phyloP scores from a whole-genome alignment of 257 asterid species.

The Datura wrightii region DNA sequence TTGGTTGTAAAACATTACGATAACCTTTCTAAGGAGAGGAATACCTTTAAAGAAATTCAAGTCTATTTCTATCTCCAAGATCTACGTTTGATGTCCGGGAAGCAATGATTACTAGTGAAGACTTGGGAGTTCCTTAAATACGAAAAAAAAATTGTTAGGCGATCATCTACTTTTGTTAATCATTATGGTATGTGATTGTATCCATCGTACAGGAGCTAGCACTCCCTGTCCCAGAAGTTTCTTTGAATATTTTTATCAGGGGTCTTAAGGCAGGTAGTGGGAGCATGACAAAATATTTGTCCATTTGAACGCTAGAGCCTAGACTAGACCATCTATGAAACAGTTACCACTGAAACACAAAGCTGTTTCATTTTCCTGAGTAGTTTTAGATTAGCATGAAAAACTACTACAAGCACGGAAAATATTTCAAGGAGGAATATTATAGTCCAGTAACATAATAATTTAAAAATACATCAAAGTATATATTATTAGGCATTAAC shows the following conservation, averaged over 20 bases:
- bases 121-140: not conserved
- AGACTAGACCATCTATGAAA: slow-evolving; percentile 19
- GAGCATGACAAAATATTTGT: slow-evolving; percentile 24
- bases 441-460: not conserved
- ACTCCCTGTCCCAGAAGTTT: not conserved
- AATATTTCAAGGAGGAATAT: slow-evolving; percentile 9
- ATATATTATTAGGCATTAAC: slow-evolving; percentile 10
- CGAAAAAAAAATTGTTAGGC: not conserved
- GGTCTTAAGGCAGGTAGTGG: not conserved
- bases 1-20: not conserved
- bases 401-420: not conserved
- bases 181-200: slow-evolving; percentile 21
- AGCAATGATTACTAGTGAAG: slow-evolving; percentile 9
- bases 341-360: not conserved
- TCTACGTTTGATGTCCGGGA: not conserved
- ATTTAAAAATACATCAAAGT: not conserved
- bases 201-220: slow-evolving; percentile 24
- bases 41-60: not conserved
- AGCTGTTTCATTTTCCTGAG: not conserved
- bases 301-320: not conserved
- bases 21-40: not conserved
- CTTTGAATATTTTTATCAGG: not conserved
- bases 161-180: not conserved
- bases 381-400: not conserved
- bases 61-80: not conserved